These are phyloP conservation scores for Pichia membranifaciens DNA, from an alignment of 805 yeast genomes.

Conservation along the genomic window DNA sequence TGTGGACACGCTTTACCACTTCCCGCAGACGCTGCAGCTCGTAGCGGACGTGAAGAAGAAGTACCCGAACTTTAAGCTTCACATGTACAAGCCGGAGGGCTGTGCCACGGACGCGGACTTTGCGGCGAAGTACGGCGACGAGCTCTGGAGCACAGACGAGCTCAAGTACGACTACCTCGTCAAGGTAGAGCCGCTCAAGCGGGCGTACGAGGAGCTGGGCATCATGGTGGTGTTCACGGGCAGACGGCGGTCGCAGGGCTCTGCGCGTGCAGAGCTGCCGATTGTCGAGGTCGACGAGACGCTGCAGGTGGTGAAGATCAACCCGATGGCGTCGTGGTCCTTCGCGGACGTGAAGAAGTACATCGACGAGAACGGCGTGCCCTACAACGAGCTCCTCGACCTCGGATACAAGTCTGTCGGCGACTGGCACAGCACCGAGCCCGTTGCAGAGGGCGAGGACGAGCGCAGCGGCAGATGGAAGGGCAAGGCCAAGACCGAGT, in stretches of 20 bases:
- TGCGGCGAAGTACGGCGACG: slow-evolving; percentile 60
- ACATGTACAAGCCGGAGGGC: slow-evolving; percentile 62
- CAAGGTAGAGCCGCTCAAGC: slow-evolving; percentile 86
- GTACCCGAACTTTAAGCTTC: slow-evolving; percentile 48
- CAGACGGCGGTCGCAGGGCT: slow-evolving; percentile 86
- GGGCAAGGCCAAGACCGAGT: slow-evolving; percentile 86
- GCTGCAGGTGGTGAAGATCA: slow-evolving; percentile 73
- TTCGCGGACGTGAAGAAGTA: slow-evolving; percentile 67
- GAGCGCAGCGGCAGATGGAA: slow-evolving; percentile 98
- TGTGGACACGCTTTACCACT: slow-evolving; percentile 86
- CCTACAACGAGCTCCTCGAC: slow-evolving; percentile 79
- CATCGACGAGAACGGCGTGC: slow-evolving; percentile 65
- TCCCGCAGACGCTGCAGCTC: slow-evolving; percentile 84
- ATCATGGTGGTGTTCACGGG: slow-evolving; percentile 91
- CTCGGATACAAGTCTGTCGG: slow-evolving; percentile 89
- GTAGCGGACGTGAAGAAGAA: slow-evolving; percentile 50
- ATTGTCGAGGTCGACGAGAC: slow-evolving; percentile 70
- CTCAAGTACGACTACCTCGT: slow-evolving; percentile 75
- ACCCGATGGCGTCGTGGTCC: slow-evolving; percentile 82
- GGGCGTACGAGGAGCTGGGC: slow-evolving; percentile 69
- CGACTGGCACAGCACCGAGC: slow-evolving; percentile 90
- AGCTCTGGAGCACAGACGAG: slow-evolving; percentile 81
- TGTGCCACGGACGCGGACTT: slow-evolving; percentile 58
- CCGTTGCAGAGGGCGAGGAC: slow-evolving; percentile 87
- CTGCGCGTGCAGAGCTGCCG: slow-evolving; percentile 63